Evolutionary conservation across 179 eudicot genomes (phyloP).

Genomic region (Carnegiea gigantea): DNA sequence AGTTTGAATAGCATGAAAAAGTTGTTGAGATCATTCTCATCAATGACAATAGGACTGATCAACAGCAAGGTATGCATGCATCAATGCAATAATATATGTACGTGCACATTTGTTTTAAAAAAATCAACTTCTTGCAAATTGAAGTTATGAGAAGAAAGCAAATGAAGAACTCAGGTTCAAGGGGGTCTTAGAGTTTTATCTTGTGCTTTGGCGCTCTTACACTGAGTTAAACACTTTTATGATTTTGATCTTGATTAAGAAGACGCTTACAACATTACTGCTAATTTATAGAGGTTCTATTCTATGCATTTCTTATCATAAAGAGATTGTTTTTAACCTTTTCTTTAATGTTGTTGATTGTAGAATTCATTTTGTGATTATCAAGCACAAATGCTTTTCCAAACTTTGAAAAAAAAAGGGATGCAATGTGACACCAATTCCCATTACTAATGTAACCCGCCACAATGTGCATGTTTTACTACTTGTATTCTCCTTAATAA

Average conservation of each 20-base stretch:
- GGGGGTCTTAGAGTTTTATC: background rate
- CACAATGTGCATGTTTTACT: too few species aligned
- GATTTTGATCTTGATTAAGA: too few species aligned
- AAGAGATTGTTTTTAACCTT: constrained; percentile 1
- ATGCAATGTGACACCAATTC: background rate
- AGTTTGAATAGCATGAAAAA: constrained; percentile 43
- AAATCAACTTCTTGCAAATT: background rate
- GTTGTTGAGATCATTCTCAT: constrained; percentile 42
- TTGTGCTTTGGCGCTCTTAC: background rate
- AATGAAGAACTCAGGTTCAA: background rate
- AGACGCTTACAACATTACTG: too few species aligned
- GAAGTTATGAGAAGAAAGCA: background rate
- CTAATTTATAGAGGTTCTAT: too few species aligned
- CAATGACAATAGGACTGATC: constrained; percentile 34
- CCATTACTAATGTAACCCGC: background rate
- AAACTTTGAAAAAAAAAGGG: too few species aligned
- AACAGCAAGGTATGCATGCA: constrained; percentile 33
- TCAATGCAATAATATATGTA: background rate
- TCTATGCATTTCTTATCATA: too few species aligned
- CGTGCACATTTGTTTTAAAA: background rate
- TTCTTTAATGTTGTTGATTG: background rate
- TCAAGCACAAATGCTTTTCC: background rate
- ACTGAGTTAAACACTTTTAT: too few species aligned
- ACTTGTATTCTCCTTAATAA: too few species aligned
- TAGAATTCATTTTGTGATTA: background rate